phyloP scores from a whole-genome alignment of 305 asterid species.

The Andrographis paniculata region DNA sequence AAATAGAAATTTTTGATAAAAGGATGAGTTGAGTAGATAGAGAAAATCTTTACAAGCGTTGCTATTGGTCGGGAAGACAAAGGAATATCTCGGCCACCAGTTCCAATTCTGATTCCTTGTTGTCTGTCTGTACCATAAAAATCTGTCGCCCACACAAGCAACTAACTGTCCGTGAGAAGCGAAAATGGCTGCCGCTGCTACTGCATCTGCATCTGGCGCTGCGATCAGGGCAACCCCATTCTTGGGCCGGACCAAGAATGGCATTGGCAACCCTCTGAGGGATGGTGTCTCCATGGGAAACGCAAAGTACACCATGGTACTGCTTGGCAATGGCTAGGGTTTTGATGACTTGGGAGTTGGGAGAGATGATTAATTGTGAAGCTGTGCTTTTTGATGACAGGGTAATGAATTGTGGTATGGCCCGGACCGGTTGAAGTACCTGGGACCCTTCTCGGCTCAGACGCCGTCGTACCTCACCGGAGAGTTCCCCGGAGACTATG shows the following conservation, averaged over 20 bases:
- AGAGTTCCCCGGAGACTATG: conserved; percentile 83
- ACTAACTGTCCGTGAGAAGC: conserved; percentile 24
- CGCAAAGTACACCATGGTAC: conserved; percentile 52
- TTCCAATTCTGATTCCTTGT: conserved; percentile 52
- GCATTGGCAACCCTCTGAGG: conserved; percentile 48
- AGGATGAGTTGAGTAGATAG: conserved; percentile 46
- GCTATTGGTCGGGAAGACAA: conserved; percentile 35
- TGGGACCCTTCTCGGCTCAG: conserved; percentile 90
- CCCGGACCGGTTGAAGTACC: conserved; percentile 70
- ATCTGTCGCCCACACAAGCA: conserved; percentile 7
- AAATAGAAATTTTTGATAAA: conserved; percentile 40
- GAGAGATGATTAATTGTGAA: too few species aligned
- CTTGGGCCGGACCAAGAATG: conserved; percentile 63
- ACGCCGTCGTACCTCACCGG: conserved; percentile 79
- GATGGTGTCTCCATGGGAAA: conserved; percentile 55
- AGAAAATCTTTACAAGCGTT: conserved; percentile 33
- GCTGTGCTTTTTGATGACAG: conserved; percentile 13
- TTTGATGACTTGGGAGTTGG: not conserved
- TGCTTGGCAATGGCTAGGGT: not conserved
- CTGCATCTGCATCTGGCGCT: conserved; percentile 56
- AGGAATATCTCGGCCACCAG: conserved; percentile 18
- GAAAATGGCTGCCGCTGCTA: conserved; percentile 45
- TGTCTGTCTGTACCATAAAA: conserved; percentile 30
- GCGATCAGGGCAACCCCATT: conserved; percentile 66
- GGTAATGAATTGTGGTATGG: conserved; percentile 69